Evolutionary conservation across 371 early-diverging fungal genomes (phyloP), one percentile per base, ranked within the genome.

Genomic region (Lichtheimia ramosa): DNA sequence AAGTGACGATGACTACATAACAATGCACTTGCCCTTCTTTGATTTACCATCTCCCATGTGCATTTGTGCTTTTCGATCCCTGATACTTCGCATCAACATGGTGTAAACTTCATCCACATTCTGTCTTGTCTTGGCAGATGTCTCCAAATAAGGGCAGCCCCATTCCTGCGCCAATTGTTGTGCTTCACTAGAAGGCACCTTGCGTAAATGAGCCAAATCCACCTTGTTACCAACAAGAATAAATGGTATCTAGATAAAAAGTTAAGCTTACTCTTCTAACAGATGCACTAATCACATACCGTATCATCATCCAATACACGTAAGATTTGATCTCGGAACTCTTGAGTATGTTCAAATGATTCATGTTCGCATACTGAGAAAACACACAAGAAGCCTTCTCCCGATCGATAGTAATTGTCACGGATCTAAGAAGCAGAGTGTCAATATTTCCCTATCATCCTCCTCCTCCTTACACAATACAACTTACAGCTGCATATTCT

Each of bases 371-470:
- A 83, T 15, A 94, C 74, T 12, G 91, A 90, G 70, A 92, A 94
- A 27, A 93, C 91, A 63, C 89, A 90, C 28, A 93, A 64, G 65
- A 94, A 94, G 3, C 95, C 95, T 75, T 94, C 93, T 23, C 93
- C 93, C 43, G 86, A 85, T 5, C 93, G 84, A 65, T 92, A 93
- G 67, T 92, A 93, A 73, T 93, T 93, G 71, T 94, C 95, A 21
- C 93, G 85, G 61, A 94, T 94, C 81, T 87, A 63, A 54, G 43
- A 42, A 50, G 3, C 4, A 16, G 42, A n/a, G 27, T 14, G 42
- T 40, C 56, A 16, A 48, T 49, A 41, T 57, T 24, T 49, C 20
- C 50, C 20, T 43, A 6, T n/a, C 10, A 16, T 28, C 12, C 15
- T 25, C 12, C 23, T 20, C 34, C 43, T 34, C 13, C 25, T 52